Base-by-base conservation (phyloP, 805 yeast genomes). In the Cyberlindnera mycetangii region DNA sequence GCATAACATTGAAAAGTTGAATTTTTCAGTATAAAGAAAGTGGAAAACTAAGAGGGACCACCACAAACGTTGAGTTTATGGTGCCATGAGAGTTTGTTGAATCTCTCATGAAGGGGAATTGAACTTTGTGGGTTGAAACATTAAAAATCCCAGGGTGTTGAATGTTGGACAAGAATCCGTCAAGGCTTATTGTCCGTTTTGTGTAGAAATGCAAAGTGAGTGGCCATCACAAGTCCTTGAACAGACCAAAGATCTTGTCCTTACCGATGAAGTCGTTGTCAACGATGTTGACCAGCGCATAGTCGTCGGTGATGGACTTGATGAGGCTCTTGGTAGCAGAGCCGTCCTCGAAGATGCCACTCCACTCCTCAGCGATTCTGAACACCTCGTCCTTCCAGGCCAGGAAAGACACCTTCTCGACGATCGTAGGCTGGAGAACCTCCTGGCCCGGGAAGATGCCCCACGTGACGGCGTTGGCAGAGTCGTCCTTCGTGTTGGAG, bases 321-420 rank as follows among this genome's bases (percentile, higher is more conserved):
- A 68, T 58, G 50, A 83, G 61, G 42, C 53, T 47, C 57, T 64
- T 59, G 56, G 66, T 36, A 49, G 41, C 39, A 64, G 65, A 56
- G 9, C 58, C 59, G 19, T 65, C 65, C 32, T 69, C 68, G 55
- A 75, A 75, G 39, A 78, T 75, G 35, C 70, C 66, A 53, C 70
- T 72, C 98, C 98, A 92, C 62, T 88, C 96, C 40, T 75, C 71
- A 42, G 89, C 74, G 49, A 92, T 81, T 51, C 89, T 74, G 73
- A 76, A 92, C 32, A 92, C 92, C 66, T 92, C 98, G 63, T 92
- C 97, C 64, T 89, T 90, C 98, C 98, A 92, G 12, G 98, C 98
- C 56, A 90, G 70, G 66, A 92, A 92, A 3, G 97, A 88, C 31
- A 83, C 80, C 59, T 82, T 84, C 64, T 92, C 98, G 17, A 92